phyloP scores from a whole-genome alignment of 1,284 basidiomycete species.

The Sphaerobolus stellatus region DNA sequence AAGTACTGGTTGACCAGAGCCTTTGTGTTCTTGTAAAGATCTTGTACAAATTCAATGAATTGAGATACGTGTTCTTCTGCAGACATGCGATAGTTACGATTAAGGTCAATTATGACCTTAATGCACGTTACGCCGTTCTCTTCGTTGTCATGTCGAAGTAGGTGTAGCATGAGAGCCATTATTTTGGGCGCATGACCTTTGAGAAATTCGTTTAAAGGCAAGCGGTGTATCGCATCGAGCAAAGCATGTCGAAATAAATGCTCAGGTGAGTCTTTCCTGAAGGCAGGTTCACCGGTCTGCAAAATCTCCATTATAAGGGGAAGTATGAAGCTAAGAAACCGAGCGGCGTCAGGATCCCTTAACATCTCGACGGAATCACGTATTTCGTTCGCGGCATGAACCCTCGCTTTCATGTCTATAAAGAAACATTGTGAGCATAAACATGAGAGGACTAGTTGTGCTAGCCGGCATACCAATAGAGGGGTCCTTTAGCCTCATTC shows the following conservation, averaged over 20 bases:
- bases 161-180: conserved; percentile 73
- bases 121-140: conserved; percentile 91
- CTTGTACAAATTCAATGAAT: conserved; percentile 72
- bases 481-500: conserved; percentile 3
- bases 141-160: conserved; percentile 92
- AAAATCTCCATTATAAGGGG: conserved; percentile 81
- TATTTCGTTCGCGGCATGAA: conserved; percentile 74
- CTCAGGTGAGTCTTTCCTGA: conserved; percentile 78
- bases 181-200: conserved; percentile 55
- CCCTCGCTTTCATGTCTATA: conserved; percentile 69
- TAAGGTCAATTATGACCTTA: conserved; percentile 88
- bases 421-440: background rate
- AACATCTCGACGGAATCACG: conserved; percentile 85
- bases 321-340: conserved; percentile 70
- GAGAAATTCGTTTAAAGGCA: conserved; percentile 81
- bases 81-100: conserved; percentile 67
- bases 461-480: conserved; percentile 5
- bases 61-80: conserved; percentile 79
- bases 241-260: conserved; percentile 85
- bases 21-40: conserved; percentile 78
- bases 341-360: conserved; percentile 77
- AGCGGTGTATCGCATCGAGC: conserved; percentile 85
- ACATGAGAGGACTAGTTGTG: background rate
- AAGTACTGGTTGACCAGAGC: conserved; percentile 78
- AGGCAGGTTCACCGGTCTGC: conserved; percentile 72